Evolutionary conservation across 768 basidiomycete species (phyloP), one percentile per base, ranked within the genome.

Genomic region (Ramaria sp.): DNA sequence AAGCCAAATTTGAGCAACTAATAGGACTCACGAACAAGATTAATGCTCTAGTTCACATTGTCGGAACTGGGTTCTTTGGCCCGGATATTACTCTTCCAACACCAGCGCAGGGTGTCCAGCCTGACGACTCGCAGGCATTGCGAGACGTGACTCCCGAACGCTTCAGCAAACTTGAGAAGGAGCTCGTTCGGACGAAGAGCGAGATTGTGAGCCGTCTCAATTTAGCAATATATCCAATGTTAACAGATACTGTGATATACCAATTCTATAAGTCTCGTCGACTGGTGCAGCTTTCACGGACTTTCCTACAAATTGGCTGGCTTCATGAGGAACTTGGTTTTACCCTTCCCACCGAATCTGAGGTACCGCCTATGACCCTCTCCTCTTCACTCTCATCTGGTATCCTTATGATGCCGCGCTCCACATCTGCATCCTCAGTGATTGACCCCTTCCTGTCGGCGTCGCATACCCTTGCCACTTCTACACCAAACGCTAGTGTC

Each of bases 271-370:
- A 90, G 88, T 70, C 76, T 27, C 87, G 85, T 65, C 83, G 89
- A 27, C 74, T 88, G 34, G 72, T 75, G 50, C 75, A 84, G 53
- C 73, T 92, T 22, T 80, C 82, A 7, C 70, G 72, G 9, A 75
- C 79, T 33, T 81, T 92, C 60, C 69, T 82, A 11, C 86, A 91
- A 55, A 83, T 93, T 34, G 88, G 91, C 66, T 88, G 84, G 80
- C 71, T 94, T 15, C 80, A 91, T 62, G 77, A 80, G 27, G 91
- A 95, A 66, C 80, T 97, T 5, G 92, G 88, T 24, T 79, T 91
- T 37, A 57, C 76, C 2, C 75, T 84, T 33, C 86, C 86, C 17
- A 71, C 77, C 2, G 55, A 57, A 34, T 9, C 46, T 24, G 55
- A 57, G 1, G 19, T 37, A 17, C 7, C 48, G 13, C 46, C 55